Conservation (phyloP, 805 yeast genomes). For the Candida bentonensis region DNA sequence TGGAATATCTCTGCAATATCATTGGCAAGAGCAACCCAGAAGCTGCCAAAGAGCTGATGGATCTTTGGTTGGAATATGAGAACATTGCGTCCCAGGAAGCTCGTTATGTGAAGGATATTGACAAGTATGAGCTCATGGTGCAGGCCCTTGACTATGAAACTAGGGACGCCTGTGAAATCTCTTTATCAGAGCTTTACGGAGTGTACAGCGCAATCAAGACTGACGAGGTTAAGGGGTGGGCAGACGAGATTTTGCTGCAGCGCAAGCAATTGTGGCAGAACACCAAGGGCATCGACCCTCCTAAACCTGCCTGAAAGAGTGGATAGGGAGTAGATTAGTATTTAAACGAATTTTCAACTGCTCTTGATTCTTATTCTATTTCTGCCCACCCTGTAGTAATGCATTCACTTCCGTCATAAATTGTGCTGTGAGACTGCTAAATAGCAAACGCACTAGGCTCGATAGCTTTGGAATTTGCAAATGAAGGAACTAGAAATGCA, state of each 20-base stretch:
- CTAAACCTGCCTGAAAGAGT: not conserved
- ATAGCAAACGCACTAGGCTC: not conserved
- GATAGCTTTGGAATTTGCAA: not conserved
- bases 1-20: slow-evolving; percentile 46
- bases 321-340: too few relatives aligned
- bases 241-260: slow-evolving; percentile 40
- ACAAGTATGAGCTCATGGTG: slow-evolving; percentile 68
- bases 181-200: slow-evolving; percentile 54
- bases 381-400: too few relatives aligned
- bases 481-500: not conserved
- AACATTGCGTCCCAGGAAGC: slow-evolving; percentile 72
- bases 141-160: slow-evolving; percentile 54
- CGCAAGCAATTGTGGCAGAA: slow-evolving; percentile 30
- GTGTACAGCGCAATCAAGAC: slow-evolving; percentile 55
- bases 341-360: too few relatives aligned
- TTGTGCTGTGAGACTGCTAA: not conserved
- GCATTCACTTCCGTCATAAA: too few relatives aligned
- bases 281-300: not conserved
- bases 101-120: slow-evolving; percentile 82
- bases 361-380: too few relatives aligned
- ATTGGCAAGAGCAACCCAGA: slow-evolving; percentile 48
- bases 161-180: slow-evolving; percentile 38
- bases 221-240: slow-evolving; percentile 53
- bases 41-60: slow-evolving; percentile 51
- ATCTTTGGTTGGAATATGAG: slow-evolving; percentile 83